phyloP scores from a whole-genome alignment of 352 stramenopile species.

The Phytopythium montanum region DNA sequence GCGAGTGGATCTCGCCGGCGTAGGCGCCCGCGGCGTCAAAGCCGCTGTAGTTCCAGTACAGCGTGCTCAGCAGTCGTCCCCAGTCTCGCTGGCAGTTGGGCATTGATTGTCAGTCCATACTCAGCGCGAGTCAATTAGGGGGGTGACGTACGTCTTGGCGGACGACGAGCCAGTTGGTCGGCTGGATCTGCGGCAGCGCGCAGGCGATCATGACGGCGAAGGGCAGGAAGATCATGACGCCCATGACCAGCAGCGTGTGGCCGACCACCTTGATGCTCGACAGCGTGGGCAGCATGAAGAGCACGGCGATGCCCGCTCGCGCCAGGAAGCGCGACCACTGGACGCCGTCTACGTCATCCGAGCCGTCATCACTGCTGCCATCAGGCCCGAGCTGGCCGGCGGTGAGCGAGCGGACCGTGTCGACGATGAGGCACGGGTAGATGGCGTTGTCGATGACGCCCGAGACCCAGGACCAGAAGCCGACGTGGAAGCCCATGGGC shows the following conservation, averaged over 20 bases:
- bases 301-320: slow-evolving; percentile 28
- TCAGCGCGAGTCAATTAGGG: no score
- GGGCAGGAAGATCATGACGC: slow-evolving; percentile 85
- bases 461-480: slow-evolving; percentile 80
- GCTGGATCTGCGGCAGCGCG: slow-evolving; percentile 54
- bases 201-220: slow-evolving; percentile 88
- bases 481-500: slow-evolving; percentile 78
- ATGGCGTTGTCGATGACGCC: slow-evolving; percentile 83
- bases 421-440: slow-evolving; percentile 75
- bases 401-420: slow-evolving; percentile 50
- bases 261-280: slow-evolving; percentile 88
- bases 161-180: slow-evolving; percentile 61
- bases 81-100: slow-evolving; percentile 38
- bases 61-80: slow-evolving; percentile 89
- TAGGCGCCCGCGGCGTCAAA: slow-evolving; percentile 93
- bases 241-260: slow-evolving; percentile 79
- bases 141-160: slow-evolving; percentile 33
- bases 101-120: not conserved
- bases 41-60: slow-evolving; percentile 97
- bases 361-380: slow-evolving; percentile 16
- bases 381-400: slow-evolving; percentile 10
- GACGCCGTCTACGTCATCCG: slow-evolving; percentile 14
- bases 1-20: slow-evolving; percentile 89
- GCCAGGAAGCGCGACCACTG: slow-evolving; percentile 33
- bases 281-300: slow-evolving; percentile 73